Conservation (phyloP, 2,329 filamentous ascomycete species). For the Arthroderma sp. region DNA sequence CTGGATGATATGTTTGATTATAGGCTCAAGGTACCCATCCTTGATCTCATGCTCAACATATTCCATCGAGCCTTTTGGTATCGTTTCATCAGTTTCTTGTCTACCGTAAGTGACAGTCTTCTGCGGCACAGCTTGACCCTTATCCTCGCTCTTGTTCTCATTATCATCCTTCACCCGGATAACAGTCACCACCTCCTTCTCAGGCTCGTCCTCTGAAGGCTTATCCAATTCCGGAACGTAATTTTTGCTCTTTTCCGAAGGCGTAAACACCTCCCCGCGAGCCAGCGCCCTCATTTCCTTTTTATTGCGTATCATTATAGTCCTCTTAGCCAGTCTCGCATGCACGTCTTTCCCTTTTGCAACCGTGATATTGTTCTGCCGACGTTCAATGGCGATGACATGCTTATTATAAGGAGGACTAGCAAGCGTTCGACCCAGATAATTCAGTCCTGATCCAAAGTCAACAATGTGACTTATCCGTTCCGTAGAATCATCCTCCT, state of each 20-base stretch:
- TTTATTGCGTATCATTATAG: constrained; percentile 66
- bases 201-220: not conserved
- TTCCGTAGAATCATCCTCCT: constrained; percentile 9
- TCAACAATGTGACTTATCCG: constrained; percentile 77
- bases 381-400: constrained; percentile 82
- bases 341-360: constrained; percentile 74
- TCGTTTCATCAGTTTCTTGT: not conserved
- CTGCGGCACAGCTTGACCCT: not conserved
- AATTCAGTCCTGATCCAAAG: constrained; percentile 94
- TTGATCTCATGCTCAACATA: constrained; percentile 34
- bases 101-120: not conserved
- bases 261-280: not conserved
- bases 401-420: constrained; percentile 73
- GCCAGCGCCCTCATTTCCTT: constrained; percentile 36
- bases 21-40: constrained; percentile 30
- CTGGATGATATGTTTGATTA: constrained; percentile 24
- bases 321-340: constrained; percentile 61
- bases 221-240: not conserved
- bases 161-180: not conserved
- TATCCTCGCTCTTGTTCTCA: no score
- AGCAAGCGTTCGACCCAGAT: constrained; percentile 76
- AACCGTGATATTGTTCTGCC: constrained; percentile 71
- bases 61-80: constrained; percentile 22
- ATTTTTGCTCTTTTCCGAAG: not conserved
- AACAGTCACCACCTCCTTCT: constrained; percentile 4